These are phyloP conservation scores for Talaromyces sp. DNA, from an alignment of 2,329 filamentous ascomycete species.

Conservation along the genomic window DNA sequence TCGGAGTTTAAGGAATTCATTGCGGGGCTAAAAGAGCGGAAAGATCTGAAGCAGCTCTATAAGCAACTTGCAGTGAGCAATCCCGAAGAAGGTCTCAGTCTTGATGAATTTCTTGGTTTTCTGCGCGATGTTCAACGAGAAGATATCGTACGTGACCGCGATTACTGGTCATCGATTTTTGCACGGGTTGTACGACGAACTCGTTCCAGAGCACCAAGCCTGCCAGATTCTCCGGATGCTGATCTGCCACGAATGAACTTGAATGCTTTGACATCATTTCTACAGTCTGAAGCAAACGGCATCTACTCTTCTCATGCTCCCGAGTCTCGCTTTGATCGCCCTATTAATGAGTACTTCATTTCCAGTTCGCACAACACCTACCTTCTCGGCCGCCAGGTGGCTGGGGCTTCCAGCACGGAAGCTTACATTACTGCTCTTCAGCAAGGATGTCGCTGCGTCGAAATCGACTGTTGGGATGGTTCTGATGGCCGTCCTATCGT, in stretches of 20 bases:
- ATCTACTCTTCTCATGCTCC: constrained; percentile 61
- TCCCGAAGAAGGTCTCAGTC: constrained; percentile 62
- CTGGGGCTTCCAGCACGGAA: constrained; percentile 86
- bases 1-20: constrained; percentile 81
- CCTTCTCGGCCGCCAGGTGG: constrained; percentile 83
- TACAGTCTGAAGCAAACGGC: constrained; percentile 71
- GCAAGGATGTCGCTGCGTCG: constrained; percentile 88
- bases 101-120: constrained; percentile 72
- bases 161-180: constrained; percentile 71
- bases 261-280: constrained; percentile 71
- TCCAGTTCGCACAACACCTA: constrained; percentile 99
- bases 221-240: constrained; percentile 40
- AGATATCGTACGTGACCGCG: constrained; percentile 63
- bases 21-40: constrained; percentile 73
- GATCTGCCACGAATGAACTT: constrained; percentile 66
- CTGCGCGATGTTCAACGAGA: constrained; percentile 71
- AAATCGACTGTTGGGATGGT: constrained; percentile 98
- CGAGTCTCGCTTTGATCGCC: constrained; percentile 68
- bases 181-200: constrained; percentile 63
- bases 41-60: constrained; percentile 75
- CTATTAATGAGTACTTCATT: constrained; percentile 95
- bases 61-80: constrained; percentile 56
- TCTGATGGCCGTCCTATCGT: constrained; percentile 82
- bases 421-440: constrained; percentile 88
- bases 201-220: constrained; percentile 47